Evolutionary conservation across 2,329 filamentous ascomycete species (phyloP).

Genomic region (Xylariaceae sp.): DNA sequence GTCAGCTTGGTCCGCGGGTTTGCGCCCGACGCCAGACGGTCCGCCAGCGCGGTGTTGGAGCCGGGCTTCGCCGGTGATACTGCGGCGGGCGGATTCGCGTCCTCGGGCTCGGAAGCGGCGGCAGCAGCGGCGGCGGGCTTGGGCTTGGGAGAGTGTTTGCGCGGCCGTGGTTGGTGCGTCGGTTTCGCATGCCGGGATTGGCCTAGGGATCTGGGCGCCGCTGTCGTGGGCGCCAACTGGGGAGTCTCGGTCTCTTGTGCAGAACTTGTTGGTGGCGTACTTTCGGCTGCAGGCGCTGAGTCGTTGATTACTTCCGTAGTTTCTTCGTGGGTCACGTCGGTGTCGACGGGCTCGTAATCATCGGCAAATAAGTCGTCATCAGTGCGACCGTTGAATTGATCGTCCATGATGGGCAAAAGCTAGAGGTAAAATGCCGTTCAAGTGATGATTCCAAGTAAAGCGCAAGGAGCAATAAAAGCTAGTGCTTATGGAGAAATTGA

Average conservation of each 20-base stretch:
- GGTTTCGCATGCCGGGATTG: constrained; percentile 39
- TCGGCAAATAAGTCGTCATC: constrained; percentile 66
- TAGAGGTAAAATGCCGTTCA: background rate
- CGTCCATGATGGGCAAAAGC: constrained; percentile 50
- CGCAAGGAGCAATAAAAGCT: background rate
- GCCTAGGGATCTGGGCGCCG: constrained; percentile 32
- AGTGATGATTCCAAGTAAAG: background rate
- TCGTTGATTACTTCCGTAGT: constrained; percentile 5
- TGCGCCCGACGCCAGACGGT: constrained; percentile 56
- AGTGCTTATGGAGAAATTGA: too few relatives aligned
- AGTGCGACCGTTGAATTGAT: constrained; percentile 63
- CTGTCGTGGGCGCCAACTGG: constrained; percentile 13
- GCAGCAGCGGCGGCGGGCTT: background rate
- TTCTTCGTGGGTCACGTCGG: constrained; percentile 19
- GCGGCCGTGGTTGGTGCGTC: constrained; percentile 27
- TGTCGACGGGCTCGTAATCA: constrained; percentile 59
- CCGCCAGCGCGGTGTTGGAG: constrained; percentile 40
- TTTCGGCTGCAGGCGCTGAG: constrained; percentile 11
- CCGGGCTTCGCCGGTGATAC: constrained; percentile 32
- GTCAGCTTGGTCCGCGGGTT: constrained; percentile 65
- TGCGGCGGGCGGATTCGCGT: constrained; percentile 7
- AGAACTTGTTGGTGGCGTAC: constrained; percentile 14
- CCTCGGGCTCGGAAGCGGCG: constrained; percentile 22
- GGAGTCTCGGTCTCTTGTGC: constrained; percentile 10
- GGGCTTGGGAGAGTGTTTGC: constrained; percentile 29